Conservation (phyloP, 139 green algal genomes). For the Microglena sp. region DNA sequence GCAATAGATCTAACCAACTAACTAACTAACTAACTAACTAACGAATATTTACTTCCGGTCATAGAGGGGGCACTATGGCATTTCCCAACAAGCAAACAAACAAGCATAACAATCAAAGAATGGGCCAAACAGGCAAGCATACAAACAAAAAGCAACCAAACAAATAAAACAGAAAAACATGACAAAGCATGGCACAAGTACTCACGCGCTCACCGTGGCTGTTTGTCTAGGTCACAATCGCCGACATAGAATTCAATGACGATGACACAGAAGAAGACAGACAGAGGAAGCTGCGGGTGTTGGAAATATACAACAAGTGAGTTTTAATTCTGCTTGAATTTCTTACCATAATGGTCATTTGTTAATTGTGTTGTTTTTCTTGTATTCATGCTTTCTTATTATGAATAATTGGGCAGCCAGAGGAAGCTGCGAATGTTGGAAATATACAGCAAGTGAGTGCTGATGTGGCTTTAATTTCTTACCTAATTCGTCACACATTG, state of each 20-base stretch:
- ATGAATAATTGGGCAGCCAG: slow-evolving; percentile 41
- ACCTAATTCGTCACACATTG: slow-evolving; percentile 17
- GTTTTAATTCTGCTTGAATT: slow-evolving; percentile 15
- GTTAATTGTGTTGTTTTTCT: too few species aligned
- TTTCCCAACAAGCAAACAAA: too few species aligned
- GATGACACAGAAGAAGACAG: slow-evolving; percentile 46
- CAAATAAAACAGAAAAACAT: too few species aligned
- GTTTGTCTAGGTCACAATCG: slow-evolving; percentile 22
- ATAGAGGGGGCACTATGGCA: too few species aligned
- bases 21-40: too few species aligned
- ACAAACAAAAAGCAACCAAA: too few species aligned
- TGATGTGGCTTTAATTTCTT: background rate
- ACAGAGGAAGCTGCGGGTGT: slow-evolving; percentile 57
- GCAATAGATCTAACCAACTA: too few species aligned
- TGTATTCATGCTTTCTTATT: too few species aligned
- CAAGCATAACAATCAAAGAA: too few species aligned
- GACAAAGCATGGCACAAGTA: too few species aligned
- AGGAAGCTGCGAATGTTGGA: slow-evolving; percentile 69
- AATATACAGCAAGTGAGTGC: slow-evolving; percentile 73
- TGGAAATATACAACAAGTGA: slow-evolving; percentile 79
- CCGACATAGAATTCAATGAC: slow-evolving; percentile 52
- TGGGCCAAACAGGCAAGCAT: too few species aligned
- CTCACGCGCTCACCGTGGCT: background rate
- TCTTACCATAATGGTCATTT: slow-evolving; percentile 16
- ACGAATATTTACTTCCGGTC: too few species aligned